A percentile compares a stretch with the other conserved stretches of the same genome.
These are phyloP conservation scores for Fusarium lateritium DNA, from an alignment of 2,329 filamentous ascomycete species.

Conservation along the genomic window DNA sequence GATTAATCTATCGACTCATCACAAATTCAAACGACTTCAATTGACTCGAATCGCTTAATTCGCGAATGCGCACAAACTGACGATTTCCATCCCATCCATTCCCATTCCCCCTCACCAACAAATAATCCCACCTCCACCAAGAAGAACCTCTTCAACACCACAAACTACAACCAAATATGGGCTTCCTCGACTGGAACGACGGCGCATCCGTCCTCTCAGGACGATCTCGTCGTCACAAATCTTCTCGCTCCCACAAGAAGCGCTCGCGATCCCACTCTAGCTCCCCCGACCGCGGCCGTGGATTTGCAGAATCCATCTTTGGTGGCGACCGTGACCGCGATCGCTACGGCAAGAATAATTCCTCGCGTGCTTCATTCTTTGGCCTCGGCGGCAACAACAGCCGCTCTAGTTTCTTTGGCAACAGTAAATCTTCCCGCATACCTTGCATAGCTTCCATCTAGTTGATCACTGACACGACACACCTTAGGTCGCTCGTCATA, in stretches of 20 bases:
- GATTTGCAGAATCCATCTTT: conserved; percentile 54
- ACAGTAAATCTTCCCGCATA: conserved; percentile 51
- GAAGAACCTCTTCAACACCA: neutral
- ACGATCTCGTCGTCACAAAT: conserved; percentile 49
- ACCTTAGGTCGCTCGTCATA: conserved; percentile 69
- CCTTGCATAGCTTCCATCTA: neutral
- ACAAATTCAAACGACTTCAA: neutral
- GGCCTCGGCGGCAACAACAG: conserved; percentile 61
- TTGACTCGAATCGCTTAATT: conserved; percentile 12
- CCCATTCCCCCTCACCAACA: conserved; percentile 1
- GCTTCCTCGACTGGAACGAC: conserved; percentile 56
- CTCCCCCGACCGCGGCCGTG: conserved; percentile 53
- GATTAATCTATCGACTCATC: neutral
- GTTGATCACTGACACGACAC: conserved; percentile 5
- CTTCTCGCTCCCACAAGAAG: conserved; percentile 54
- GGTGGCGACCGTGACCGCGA: conserved; percentile 53
- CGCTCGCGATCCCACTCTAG: conserved; percentile 57
- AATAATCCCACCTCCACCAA: neutral
- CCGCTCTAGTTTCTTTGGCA: conserved; percentile 63
- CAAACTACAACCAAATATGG: conserved; percentile 42
- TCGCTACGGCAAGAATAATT: conserved; percentile 58
- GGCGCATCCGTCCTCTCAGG: conserved; percentile 52
- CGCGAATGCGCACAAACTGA: conserved; percentile 27
- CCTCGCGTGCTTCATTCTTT: conserved; percentile 63
- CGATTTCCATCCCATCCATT: neutral